Conservation (phyloP, 805 yeast species). For the Yarrowia deformans region DNA sequence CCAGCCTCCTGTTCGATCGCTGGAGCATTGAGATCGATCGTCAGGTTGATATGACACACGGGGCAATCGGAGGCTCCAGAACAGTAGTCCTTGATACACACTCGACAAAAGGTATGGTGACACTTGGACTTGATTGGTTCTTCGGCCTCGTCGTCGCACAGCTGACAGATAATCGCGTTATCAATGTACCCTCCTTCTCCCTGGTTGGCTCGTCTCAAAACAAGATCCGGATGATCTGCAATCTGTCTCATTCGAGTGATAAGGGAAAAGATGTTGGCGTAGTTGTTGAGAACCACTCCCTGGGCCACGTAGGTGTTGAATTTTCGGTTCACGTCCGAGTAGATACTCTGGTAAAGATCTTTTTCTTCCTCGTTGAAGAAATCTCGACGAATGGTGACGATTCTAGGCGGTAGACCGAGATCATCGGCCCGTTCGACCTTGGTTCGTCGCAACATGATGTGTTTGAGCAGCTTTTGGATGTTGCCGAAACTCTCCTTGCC, state of each 20-base stretch:
- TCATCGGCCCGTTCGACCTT: constrained; percentile 97
- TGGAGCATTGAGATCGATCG: constrained; percentile 89
- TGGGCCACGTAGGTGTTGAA: constrained; percentile 93
- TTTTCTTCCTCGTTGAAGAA: constrained; percentile 93
- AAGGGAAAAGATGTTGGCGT: constrained; percentile 94
- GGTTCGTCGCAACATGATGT: constrained; percentile 91
- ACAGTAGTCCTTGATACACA: constrained; percentile 89
- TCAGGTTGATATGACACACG: constrained; percentile 91
- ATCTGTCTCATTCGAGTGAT: constrained; percentile 97
- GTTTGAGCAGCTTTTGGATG: constrained; percentile 74
- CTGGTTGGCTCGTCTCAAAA: constrained; percentile 67
- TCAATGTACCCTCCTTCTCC: constrained; percentile 52
- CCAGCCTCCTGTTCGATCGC: constrained; percentile 68
- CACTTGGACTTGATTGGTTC: constrained; percentile 96
- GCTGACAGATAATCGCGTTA: constrained; percentile 78
- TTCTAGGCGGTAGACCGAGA: constrained; percentile 94
- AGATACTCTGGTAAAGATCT: constrained; percentile 86
- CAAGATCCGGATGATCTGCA: constrained; percentile 98
- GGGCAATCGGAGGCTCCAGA: constrained; percentile 87
- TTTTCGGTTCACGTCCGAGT: constrained; percentile 83
- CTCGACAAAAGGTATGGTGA: constrained; percentile 90
- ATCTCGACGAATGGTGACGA: constrained; percentile 87
- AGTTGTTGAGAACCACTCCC: constrained; percentile 95
- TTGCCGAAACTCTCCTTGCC: constrained; percentile 80
- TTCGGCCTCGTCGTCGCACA: constrained; percentile 98